Evolutionary conservation across 116 monocot genomes (phyloP).

Genomic region (Zostera marina): DNA sequence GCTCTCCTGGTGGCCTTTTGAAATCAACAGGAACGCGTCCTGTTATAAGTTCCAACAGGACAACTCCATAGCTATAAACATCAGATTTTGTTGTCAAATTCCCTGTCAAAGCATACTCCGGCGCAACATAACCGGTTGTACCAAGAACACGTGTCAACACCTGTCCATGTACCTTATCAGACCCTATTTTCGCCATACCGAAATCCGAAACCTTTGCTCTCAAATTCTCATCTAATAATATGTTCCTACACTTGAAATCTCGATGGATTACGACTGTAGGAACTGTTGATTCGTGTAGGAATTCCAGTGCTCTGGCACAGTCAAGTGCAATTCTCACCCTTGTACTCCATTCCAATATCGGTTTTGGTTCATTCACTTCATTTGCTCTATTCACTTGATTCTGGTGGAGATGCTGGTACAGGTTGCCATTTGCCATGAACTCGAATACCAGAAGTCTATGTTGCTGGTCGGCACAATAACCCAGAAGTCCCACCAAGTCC

Average conservation of each 20-base stretch:
- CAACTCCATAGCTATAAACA: slow-evolving; percentile 80
- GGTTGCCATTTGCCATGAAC: slow-evolving; percentile 64
- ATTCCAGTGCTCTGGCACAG: slow-evolving; percentile 78
- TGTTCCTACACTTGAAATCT: slow-evolving; percentile 80
- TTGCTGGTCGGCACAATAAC: slow-evolving; percentile 76
- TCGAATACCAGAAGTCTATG: slow-evolving; percentile 73
- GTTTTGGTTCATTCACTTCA: slow-evolving; percentile 1
- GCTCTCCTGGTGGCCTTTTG: slow-evolving; percentile 42
- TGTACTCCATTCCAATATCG: slow-evolving; percentile 42
- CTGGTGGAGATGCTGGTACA: slow-evolving; percentile 52
- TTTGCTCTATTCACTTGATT: no score
- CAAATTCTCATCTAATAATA: slow-evolving; percentile 65
- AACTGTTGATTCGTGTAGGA: slow-evolving; percentile 56
- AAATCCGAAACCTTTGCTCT: slow-evolving; percentile 83
- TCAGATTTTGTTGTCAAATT: slow-evolving; percentile 80
- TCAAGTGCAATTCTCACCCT: slow-evolving; percentile 71
- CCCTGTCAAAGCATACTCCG: slow-evolving; percentile 73
- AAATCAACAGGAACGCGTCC: slow-evolving; percentile 51
- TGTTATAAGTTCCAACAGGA: slow-evolving; percentile 64
- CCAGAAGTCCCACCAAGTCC: slow-evolving; percentile 50
- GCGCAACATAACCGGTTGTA: slow-evolving; percentile 76
- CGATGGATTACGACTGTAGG: slow-evolving; percentile 74
- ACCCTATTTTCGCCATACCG: slow-evolving; percentile 63
- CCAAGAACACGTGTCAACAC: slow-evolving; percentile 58
- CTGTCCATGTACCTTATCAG: slow-evolving; percentile 64